Evolutionary conservation across 1,284 basidiomycete genomes (phyloP), one percentile per base, ranked within the genome.

Genomic region (Sphagnurus paluster): DNA sequence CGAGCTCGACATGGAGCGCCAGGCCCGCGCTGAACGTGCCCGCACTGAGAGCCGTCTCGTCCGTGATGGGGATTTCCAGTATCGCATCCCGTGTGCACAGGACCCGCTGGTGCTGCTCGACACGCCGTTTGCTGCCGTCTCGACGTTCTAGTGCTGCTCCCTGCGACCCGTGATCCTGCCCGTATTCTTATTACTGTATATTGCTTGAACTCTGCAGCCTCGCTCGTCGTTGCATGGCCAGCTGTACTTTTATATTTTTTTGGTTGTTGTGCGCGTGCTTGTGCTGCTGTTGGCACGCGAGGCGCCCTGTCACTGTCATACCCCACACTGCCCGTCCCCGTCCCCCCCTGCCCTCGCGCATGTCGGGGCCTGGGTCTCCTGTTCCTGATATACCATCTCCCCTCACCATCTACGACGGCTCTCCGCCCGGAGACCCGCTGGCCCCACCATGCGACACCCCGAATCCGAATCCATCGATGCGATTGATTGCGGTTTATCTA

Each of bases 51-150:
- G 85, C 52, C 84, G 84, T 5, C 68, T 87, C 53, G 71, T 87
- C 42, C 68, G 66, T 52, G 76, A 87, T 54, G 84, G 84, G 56
- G 79, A 77, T 14, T 85, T 85, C 64, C 81, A 82, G 60, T 81
- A 83, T 50, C 76, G 83, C 42, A 76, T 75, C 49, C 71, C 71
- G 35, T 70, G 67, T 55, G 70, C 76, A 44, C 65, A 68, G 33
- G 72, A 75, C 53, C 71, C 70, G 37, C 60, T 53, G 59, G 65
- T 36, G 61, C 63, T 57, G 29, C 53, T 61, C 4, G 45, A 56
- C 23, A 62, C 57, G 33, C 60, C 60, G 11, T 68, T 66, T 49
- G 66, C n/a, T n/a, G n/a, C 66, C 23, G 56, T 78, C 39, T 81
- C 82, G 29, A 84, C 81, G 2, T 84, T 84, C 57, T 83, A 64